phyloP scores from a whole-genome alignment of 352 stramenopile species.

The Albugo laibachii region DNA sequence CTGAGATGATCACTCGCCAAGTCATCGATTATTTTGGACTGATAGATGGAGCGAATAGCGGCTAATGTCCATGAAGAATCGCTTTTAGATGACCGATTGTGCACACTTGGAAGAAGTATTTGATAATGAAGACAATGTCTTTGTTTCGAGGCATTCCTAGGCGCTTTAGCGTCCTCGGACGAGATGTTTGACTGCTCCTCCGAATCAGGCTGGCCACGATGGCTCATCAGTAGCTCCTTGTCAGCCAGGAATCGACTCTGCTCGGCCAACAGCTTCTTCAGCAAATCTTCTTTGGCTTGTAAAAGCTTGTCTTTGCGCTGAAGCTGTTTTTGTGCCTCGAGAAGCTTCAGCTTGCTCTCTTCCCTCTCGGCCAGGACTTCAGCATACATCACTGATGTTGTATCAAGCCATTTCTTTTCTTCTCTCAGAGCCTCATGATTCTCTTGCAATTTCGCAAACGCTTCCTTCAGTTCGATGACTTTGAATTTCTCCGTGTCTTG shows the following conservation, averaged over 20 bases:
- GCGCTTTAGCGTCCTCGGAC: too few relatives aligned
- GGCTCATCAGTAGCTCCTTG: too few relatives aligned
- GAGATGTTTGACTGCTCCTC: too few relatives aligned
- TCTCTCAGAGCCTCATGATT: slow-evolving; percentile 33
- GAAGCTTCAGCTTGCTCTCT: too few relatives aligned
- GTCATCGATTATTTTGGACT: slow-evolving; percentile 75
- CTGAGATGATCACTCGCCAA: slow-evolving; percentile 27
- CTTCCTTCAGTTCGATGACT: slow-evolving; percentile 71
- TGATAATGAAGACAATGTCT: too few relatives aligned
- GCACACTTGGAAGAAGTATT: too few relatives aligned
- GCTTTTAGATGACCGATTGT: too few relatives aligned
- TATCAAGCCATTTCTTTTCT: slow-evolving; percentile 35
- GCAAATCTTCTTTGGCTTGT: slow-evolving; percentile 33
- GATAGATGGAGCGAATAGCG: slow-evolving; percentile 73
- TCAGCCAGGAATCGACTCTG: slow-evolving; percentile 49
- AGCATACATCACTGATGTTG: too few relatives aligned
- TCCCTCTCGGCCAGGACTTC: too few relatives aligned
- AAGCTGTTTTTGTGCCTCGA: slow-evolving; percentile 27
- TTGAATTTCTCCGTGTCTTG: slow-evolving; percentile 79
- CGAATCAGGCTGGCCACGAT: too few relatives aligned
- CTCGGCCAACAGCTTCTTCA: slow-evolving; percentile 47
- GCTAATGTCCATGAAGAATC: too few relatives aligned
- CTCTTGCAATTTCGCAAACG: slow-evolving; percentile 49
- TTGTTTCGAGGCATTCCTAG: too few relatives aligned
- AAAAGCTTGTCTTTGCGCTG: slow-evolving; percentile 18